Conservation (phyloP, 768 basidiomycete genomes). For the Lactarius tabidus region DNA sequence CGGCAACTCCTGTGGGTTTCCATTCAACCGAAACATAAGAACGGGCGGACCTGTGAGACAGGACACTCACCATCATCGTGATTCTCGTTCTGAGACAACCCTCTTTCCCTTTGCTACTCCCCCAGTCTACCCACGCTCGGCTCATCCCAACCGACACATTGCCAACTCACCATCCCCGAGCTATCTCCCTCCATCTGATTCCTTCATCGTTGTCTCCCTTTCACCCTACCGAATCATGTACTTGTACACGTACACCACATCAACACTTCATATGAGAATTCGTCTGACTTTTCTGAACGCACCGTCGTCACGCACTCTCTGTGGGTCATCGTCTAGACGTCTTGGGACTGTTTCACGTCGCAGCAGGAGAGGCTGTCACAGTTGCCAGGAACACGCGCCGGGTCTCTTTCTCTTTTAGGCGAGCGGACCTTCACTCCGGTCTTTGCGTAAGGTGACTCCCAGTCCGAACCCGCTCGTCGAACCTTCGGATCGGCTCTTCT, state of each 20-base stretch:
- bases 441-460: slow-evolving; percentile 1
- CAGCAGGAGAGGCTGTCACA: background rate
- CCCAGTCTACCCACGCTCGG: background rate
- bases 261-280: slow-evolving; percentile 4
- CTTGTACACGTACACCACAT: background rate
- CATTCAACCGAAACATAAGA: too few relatives aligned
- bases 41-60: too few relatives aligned
- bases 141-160: background rate
- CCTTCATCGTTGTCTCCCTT: background rate
- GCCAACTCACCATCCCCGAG: background rate
- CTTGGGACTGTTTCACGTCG: background rate
- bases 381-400: background rate
- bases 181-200: background rate
- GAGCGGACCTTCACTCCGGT: slow-evolving; percentile 10
- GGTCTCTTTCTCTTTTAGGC: background rate
- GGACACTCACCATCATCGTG: background rate
- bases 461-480: slow-evolving; percentile 3
- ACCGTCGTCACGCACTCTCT: background rate
- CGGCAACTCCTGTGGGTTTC: background rate
- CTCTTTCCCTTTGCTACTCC: too few relatives aligned
- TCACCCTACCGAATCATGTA: background rate
- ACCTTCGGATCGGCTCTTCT: slow-evolving; percentile 12
- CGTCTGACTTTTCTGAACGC: background rate
- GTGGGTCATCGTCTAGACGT: slow-evolving; percentile 1
- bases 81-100: background rate